phyloP scores from a whole-genome alignment of 306 rosid species.

The Cicer cuneatum region DNA sequence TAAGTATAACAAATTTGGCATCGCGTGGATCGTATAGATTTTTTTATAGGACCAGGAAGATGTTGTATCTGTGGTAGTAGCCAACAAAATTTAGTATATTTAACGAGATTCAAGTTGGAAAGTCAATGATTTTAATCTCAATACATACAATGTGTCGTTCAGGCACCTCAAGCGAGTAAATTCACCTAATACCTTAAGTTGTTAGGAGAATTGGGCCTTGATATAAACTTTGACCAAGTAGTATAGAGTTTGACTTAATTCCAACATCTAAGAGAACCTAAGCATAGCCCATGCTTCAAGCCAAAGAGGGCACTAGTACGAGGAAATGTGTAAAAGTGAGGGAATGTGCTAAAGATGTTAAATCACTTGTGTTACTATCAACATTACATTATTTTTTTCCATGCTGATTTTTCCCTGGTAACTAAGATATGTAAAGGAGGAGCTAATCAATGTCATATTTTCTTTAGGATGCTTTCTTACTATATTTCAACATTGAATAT shows the following conservation, averaged over 20 bases:
- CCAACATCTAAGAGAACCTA: not conserved
- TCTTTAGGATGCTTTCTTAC: constrained; percentile 13
- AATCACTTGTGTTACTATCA: not conserved
- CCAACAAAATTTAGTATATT: not conserved
- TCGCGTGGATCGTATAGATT: not conserved
- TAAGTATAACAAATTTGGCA: not conserved
- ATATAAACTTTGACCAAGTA: not conserved
- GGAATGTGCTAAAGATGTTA: not conserved
- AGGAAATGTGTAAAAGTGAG: not conserved
- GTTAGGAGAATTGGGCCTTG: not conserved
- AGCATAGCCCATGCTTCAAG: not conserved
- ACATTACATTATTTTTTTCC: not conserved
- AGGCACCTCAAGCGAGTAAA: not conserved
- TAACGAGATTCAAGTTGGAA: constrained; percentile 7
- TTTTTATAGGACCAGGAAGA: not conserved
- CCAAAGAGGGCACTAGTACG: not conserved
- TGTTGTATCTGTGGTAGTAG: not conserved
- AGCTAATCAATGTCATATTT: not conserved
- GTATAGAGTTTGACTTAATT: not conserved
- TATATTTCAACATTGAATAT: constrained; percentile 31
- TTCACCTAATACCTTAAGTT: not conserved
- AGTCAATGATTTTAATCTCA: not conserved
- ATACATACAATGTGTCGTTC: not conserved
- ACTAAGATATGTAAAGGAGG: not conserved
- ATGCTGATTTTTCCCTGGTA: too few relatives aligned